Evolutionary conservation across 805 yeast genomes (phyloP).

Genomic region (Metschnikowia matae): DNA sequence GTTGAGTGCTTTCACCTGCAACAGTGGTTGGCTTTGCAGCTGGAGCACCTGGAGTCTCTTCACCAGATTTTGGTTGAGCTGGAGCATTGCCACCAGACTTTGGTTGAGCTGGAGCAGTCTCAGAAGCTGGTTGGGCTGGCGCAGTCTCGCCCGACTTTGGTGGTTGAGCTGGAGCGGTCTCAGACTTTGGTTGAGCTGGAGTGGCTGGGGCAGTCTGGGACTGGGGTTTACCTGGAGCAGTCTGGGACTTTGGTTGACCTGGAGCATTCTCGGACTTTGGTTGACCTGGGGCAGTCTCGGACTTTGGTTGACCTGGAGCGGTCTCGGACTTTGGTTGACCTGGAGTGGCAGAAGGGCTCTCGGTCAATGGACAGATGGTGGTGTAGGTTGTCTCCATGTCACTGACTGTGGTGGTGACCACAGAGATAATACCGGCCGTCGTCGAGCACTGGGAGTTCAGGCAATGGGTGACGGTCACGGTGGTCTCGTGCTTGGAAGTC

Average conservation of each 20-base stretch:
- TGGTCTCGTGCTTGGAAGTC: not conserved
- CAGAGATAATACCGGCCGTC: not conserved
- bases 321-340: not conserved
- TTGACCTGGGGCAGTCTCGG: not conserved
- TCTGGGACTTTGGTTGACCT: too few relatives aligned
- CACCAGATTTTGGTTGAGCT: not conserved
- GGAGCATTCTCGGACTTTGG: not conserved
- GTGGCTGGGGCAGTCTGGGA: not conserved
- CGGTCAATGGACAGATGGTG: slow-evolving; percentile 1
- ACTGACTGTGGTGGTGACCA: not conserved
- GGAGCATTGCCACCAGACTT: not conserved
- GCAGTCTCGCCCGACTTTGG: not conserved
- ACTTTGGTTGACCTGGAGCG: not conserved
- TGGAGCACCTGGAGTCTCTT: not conserved
- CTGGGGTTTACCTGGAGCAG: not conserved
- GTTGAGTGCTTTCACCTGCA: not conserved
- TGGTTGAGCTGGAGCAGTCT: not conserved
- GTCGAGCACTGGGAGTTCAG: slow-evolving; percentile 1
- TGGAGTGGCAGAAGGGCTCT: not conserved
- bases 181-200: not conserved
- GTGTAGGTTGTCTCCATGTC: not conserved
- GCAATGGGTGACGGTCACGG: slow-evolving; percentile 1
- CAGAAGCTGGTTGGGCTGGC: not conserved
- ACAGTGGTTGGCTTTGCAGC: not conserved
- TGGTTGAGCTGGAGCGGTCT: not conserved